Evolutionary conservation across 352 stramenopile genomes (phyloP).

Genomic region (Peronospora farinosa): DNA sequence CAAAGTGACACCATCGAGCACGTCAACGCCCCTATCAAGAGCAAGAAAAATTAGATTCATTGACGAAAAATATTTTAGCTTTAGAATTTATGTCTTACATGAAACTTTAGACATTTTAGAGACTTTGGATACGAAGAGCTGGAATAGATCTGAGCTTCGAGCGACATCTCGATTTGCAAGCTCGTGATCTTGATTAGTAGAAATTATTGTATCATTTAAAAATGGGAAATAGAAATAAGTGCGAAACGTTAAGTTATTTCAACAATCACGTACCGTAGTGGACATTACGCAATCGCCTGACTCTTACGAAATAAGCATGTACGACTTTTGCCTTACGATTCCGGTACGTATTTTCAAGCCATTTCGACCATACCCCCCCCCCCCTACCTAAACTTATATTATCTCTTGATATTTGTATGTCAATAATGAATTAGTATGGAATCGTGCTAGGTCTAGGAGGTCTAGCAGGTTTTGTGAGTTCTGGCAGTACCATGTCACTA

Average conservation of each 20-base stretch:
- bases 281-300: no score
- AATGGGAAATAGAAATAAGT: no score
- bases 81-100: conserved; percentile 20
- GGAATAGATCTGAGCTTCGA: background rate
- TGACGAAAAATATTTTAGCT: background rate
- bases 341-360: conserved; percentile 42
- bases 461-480: conserved; percentile 70
- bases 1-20: conserved; percentile 70
- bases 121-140: background rate
- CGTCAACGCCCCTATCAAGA: conserved; percentile 50
- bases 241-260: no score
- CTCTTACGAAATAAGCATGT: conserved; percentile 33
- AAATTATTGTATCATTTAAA: no score
- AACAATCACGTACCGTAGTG: no score
- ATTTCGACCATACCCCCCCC: background rate
- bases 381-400: conserved; percentile 6
- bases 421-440: conserved; percentile 50
- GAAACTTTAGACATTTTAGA: conserved; percentile 32
- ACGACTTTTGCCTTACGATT: conserved; percentile 86
- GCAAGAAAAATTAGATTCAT: conserved; percentile 3
- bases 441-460: conserved; percentile 63
- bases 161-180: no score
- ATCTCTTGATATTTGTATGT: conserved; percentile 8
- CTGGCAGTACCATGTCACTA: conserved; percentile 58
- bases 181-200: no score